A percentile compares a stretch with the other conserved stretches of the same genome.
These are phyloP conservation scores for Parachaetomium inaequale DNA, from an alignment of 495 filamentous ascomycete genomes.

Conservation along the genomic window DNA sequence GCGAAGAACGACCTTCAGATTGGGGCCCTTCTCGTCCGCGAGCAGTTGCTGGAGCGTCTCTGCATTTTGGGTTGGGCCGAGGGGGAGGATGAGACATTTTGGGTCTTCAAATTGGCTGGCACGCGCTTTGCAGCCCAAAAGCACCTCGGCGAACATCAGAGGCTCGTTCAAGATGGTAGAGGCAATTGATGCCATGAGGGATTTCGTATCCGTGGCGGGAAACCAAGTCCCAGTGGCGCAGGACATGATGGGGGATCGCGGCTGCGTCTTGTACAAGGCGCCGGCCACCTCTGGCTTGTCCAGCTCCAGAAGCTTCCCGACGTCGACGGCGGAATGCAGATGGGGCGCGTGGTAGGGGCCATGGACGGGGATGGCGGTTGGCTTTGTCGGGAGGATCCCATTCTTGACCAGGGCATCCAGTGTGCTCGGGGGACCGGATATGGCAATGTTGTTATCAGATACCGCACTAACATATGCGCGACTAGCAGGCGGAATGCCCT, in stretches of 20 bases:
- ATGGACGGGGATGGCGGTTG: conserved; percentile 64
- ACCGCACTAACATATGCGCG: conserved; percentile 72
- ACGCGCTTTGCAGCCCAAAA: conserved; percentile 50
- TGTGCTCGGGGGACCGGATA: conserved; percentile 72
- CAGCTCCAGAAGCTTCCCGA: conserved; percentile 56
- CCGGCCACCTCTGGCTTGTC: conserved; percentile 35
- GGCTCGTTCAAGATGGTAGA: conserved; percentile 58
- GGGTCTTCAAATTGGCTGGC: conserved; percentile 38
- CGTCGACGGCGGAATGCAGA: conserved; percentile 58
- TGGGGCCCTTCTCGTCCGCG: conserved; percentile 36
- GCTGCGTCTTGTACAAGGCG: conserved; percentile 45
- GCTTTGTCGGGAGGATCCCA: conserved; percentile 53
- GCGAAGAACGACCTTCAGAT: conserved; percentile 41
- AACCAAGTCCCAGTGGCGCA: conserved; percentile 51
- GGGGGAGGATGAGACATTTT: conserved; percentile 51
- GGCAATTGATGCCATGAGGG: conserved; percentile 51
- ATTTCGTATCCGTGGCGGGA: conserved; percentile 43
- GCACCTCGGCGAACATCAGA: conserved; percentile 55
- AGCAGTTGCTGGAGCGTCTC: conserved; percentile 42
- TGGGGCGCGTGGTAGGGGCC: conserved; percentile 80
- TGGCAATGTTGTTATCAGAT: conserved; percentile 63
- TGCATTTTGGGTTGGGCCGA: conserved; percentile 50
- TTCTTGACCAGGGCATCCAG: conserved; percentile 56
- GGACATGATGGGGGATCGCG: conserved; percentile 57
- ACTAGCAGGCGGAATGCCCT: conserved; percentile 58